A percentile compares a stretch with the other conserved stretches of the same genome.
phyloP scores from a whole-genome alignment of 2,329 filamentous ascomycete genomes.

The Sclerotinia minor region DNA sequence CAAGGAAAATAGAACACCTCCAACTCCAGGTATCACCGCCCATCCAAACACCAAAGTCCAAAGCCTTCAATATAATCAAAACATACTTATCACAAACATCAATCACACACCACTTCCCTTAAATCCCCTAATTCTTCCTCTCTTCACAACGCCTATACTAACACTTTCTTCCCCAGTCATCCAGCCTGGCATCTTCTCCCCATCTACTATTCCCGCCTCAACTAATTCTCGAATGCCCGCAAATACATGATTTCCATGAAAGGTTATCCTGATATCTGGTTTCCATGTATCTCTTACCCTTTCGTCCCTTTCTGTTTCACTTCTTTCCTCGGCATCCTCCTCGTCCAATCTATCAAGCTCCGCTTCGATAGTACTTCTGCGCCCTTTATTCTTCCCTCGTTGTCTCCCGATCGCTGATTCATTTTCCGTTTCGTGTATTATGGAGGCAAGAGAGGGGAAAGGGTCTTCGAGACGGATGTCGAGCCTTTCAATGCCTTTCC shows the following conservation, averaged over 20 bases:
- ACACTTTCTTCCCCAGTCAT: conserved; percentile 86
- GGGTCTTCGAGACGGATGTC: conserved; percentile 61
- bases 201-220: conserved; percentile 73
- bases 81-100: neutral
- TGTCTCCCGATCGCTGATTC: conserved; percentile 27
- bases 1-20: neutral
- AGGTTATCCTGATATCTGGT: conserved; percentile 64
- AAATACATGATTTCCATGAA: conserved; percentile 78
- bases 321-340: conserved; percentile 37
- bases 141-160: conserved; percentile 67
- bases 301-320: conserved; percentile 26
- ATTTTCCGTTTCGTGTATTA: conserved; percentile 31
- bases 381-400: conserved; percentile 38
- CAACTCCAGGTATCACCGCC: conserved; percentile 15
- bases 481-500: conserved; percentile 60
- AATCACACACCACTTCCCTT: conserved; percentile 52
- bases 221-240: conserved; percentile 76
- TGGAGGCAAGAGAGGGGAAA: conserved; percentile 46
- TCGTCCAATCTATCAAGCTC: conserved; percentile 36
- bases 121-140: conserved; percentile 63
- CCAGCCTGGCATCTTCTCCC: conserved; percentile 81
- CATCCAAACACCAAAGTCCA: neutral
- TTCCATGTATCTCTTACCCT: conserved; percentile 46
- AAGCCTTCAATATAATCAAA: neutral
- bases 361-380: conserved; percentile 35